Conservation (phyloP, 2,329 filamentous ascomycete species). For the Paracoccidioides brasiliensis region DNA sequence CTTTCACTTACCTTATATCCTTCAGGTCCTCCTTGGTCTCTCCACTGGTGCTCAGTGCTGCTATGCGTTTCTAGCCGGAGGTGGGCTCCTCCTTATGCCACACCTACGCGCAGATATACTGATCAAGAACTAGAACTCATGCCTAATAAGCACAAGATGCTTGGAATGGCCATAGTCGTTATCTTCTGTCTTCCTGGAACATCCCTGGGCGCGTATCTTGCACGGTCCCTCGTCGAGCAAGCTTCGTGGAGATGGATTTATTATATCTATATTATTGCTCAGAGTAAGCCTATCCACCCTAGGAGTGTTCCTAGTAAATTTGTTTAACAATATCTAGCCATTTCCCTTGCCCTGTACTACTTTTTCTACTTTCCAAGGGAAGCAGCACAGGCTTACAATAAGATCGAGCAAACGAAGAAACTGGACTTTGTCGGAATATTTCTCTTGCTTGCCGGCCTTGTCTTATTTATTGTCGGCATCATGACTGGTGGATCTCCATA, state of each 20-base stretch:
- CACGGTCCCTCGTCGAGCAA: conserved; percentile 1
- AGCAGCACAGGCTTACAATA: background rate
- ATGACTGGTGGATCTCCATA: conserved; percentile 11
- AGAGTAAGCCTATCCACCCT: background rate
- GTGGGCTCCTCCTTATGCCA: background rate
- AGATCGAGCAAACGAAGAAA: conserved; percentile 9
- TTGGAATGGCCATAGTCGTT: background rate
- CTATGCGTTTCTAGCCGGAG: conserved; percentile 15
- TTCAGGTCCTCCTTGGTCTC: conserved; percentile 17
- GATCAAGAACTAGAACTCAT: conserved; percentile 13
- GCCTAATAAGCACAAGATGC: conserved; percentile 1
- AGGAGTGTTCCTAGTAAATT: background rate
- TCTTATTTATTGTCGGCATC: conserved; percentile 10
- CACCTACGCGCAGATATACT: background rate
- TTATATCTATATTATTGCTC: conserved; percentile 1
- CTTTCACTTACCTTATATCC: background rate
- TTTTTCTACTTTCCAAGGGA: conserved; percentile 1
- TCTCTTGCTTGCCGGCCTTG: conserved; percentile 9
- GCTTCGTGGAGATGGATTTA: conserved; percentile 4
- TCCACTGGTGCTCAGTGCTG: conserved; percentile 18
- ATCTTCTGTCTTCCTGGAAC: conserved; percentile 1
- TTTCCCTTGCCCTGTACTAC: background rate
- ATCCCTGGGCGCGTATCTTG: background rate
- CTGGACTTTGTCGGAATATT: conserved; percentile 11
- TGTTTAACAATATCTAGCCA: background rate